Conservation (phyloP, 2,329 filamentous ascomycete species). For the Hypomyces rosellus region DNA sequence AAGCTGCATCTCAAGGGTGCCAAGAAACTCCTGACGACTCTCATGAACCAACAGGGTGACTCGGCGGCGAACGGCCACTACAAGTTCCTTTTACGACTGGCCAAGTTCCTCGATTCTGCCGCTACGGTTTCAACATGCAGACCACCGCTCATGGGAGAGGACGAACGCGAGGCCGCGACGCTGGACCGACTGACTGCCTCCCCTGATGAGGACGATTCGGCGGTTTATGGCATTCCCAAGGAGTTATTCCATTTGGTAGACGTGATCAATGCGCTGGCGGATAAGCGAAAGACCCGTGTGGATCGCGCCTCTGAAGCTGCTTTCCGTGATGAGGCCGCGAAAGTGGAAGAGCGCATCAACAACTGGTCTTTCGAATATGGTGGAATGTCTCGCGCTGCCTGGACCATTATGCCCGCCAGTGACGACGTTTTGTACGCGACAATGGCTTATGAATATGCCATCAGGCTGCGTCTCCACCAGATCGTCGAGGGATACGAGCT, state of each 20-base stretch:
- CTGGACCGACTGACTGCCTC: conserved; percentile 21
- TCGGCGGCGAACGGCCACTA: conserved; percentile 30
- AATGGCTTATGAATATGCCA: conserved; percentile 34
- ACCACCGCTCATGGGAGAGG: conserved; percentile 28
- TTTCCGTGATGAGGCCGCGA: conserved; percentile 23
- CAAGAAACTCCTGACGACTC: conserved; percentile 30
- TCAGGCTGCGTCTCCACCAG: conserved; percentile 36
- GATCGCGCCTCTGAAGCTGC: conserved; percentile 23
- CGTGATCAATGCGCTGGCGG: conserved; percentile 26
- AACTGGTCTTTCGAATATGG: conserved; percentile 30
- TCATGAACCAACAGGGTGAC: conserved; percentile 25
- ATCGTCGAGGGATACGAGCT: conserved; percentile 36
- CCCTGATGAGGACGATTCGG: conserved; percentile 26
- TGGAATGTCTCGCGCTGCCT: conserved; percentile 20
- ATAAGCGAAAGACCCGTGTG: conserved; percentile 25
- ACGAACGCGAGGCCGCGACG: conserved; percentile 22
- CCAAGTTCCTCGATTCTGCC: conserved; percentile 27
- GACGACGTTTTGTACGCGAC: conserved; percentile 30
- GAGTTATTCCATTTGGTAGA: conserved; percentile 29
- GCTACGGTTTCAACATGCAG: conserved; percentile 29
- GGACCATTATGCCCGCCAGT: conserved; percentile 15
- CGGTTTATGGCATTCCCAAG: conserved; percentile 31
- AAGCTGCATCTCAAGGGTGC: conserved; percentile 37
- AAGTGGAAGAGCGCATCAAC: conserved; percentile 31
- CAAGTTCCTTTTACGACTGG: conserved; percentile 30